Base-by-base conservation (phyloP, 192 early-diverging fungal species). In the Podila epicladia region DNA sequence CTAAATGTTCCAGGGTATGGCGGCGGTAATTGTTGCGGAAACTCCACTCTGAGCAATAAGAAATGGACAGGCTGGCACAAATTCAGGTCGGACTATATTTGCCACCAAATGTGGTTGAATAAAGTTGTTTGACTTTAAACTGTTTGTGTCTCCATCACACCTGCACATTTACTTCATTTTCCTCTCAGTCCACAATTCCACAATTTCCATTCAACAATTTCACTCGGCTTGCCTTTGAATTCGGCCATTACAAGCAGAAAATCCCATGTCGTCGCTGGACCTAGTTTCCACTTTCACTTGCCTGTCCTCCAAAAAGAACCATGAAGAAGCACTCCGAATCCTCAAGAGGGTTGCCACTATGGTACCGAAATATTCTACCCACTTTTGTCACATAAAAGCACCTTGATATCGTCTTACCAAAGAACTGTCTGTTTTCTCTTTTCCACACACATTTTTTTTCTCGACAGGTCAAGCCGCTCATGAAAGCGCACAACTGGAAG, bases 401-500 rank as follows among this genome's bases (percentile, higher is more conserved):
- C 37, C 22, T 24, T 57, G 33, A 0, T 33, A 4, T 64, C 55
- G 2, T 26, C 19, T 9, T 57, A n/a, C 9, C 31, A 29, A 12
- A 17, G n/a, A 61, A 31, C 33, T 29, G 29, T 0, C 33, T 33
- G 33, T 33, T 33, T 29, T 29, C 22, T 9, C 62, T 45, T 8
- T 38, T 9, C 62, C 8, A n/a, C n/a, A n/a, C n/a, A n/a, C n/a
- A 22, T n/a, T 33, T 38, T 38, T 38, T 33, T 24, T 5, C 6
- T 22, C 15, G 17, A n/a, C 73, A 92, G 80, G 92, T 93, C 28
- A 84, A 86, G 28, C 93, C 92, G 9, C 88, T 94, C 65, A 93
- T 94, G 92, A 86, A 83, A 31, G 91, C 87, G 15, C 88, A 78
- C 22, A 69, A 71, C 38, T 94, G 92, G 92, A 79, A 82, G 9